Percentiles rank a stretch among this genome's conserved stretches.
These are phyloP conservation scores for Cutaneotrichosporon sp. DNA, from an alignment of 1,284 basidiomycete genomes.

Conservation along the genomic window DNA sequence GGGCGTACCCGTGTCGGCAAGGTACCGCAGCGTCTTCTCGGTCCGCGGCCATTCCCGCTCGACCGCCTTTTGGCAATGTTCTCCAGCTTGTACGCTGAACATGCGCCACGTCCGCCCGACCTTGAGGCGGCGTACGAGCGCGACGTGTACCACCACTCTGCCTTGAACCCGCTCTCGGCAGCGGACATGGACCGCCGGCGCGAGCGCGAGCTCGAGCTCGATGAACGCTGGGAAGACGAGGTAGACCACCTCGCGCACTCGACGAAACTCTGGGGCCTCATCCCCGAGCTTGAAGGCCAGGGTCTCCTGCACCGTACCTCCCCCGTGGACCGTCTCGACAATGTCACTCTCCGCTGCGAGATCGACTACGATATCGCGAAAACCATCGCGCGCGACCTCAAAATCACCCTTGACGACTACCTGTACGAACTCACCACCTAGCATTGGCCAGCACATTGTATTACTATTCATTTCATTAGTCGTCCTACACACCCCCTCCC, in stretches of 20 bases:
- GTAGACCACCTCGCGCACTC: conserved; percentile 39
- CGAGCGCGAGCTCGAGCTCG: conserved; percentile 63
- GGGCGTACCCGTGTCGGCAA: conserved; percentile 39
- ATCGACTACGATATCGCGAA: conserved; percentile 63
- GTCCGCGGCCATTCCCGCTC: conserved; percentile 72
- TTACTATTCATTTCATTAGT: not conserved
- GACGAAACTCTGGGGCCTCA: conserved; percentile 51
- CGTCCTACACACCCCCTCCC: not conserved
- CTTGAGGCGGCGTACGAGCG: conserved; percentile 24
- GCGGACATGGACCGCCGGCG: conserved; percentile 52
- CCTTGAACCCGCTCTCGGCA: conserved; percentile 5
- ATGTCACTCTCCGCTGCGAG: conserved; percentile 67
- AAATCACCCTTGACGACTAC: conserved; percentile 62
- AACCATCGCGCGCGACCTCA: conserved; percentile 59
- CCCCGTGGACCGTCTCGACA: conserved; percentile 54
- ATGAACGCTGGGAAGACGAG: conserved; percentile 40
- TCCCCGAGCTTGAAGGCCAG: conserved; percentile 64
- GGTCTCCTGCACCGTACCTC: conserved; percentile 65
- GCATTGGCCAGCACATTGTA: not conserved
- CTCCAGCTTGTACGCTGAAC: conserved; percentile 74
- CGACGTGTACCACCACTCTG: conserved; percentile 27
- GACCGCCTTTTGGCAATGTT: conserved; percentile 79
- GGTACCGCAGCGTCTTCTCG: conserved; percentile 66
- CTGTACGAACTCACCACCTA: conserved; percentile 58
- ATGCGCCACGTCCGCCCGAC: conserved; percentile 53